Percentiles rank a stretch among this genome's conserved stretches.
Conservation (phyloP, 2,329 filamentous ascomycete genomes). For the Fusarium mangiferae region DNA sequence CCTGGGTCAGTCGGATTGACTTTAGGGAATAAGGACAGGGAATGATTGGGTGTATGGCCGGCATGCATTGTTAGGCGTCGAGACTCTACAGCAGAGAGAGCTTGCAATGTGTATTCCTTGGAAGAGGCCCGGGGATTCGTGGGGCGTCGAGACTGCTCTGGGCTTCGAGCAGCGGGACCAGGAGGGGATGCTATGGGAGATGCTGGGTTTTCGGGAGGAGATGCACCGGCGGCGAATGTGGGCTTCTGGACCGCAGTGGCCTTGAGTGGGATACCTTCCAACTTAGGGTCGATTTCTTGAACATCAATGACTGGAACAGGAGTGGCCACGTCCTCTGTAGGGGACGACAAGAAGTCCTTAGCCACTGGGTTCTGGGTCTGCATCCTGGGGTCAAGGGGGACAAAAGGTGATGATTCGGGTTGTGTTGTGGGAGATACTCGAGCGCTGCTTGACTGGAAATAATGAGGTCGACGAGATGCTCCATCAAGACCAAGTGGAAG, state of each 20-base stretch:
- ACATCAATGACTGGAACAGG: slow-evolving; percentile 65
- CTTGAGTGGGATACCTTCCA: slow-evolving; percentile 70
- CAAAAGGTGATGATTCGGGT: slow-evolving; percentile 51
- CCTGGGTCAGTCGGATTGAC: slow-evolving; percentile 53
- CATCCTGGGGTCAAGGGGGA: slow-evolving; percentile 58
- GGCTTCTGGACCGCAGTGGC: slow-evolving; percentile 62
- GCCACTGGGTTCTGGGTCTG: slow-evolving; percentile 51
- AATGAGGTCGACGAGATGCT: slow-evolving; percentile 50
- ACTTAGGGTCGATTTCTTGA: slow-evolving; percentile 64
- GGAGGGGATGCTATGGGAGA: slow-evolving; percentile 46
- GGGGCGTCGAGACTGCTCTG: slow-evolving; percentile 22
- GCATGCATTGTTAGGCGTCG: slow-evolving; percentile 69
- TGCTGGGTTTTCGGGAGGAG: slow-evolving; percentile 43
- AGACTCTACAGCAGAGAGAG: slow-evolving; percentile 59
- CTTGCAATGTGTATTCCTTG: slow-evolving; percentile 57
- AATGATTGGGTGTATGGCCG: slow-evolving; percentile 71
- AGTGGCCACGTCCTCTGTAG: slow-evolving; percentile 45
- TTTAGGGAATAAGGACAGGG: slow-evolving; percentile 62
- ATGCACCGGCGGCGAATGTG: slow-evolving; percentile 58
- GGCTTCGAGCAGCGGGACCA: slow-evolving; percentile 27
- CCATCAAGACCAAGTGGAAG: slow-evolving; percentile 50
- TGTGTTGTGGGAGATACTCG: slow-evolving; percentile 49
- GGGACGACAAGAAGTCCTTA: slow-evolving; percentile 51
- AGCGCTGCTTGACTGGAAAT: slow-evolving; percentile 46
- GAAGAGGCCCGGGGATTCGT: slow-evolving; percentile 42